These are phyloP conservation scores for Tuber microsphaerosporum DNA, from an alignment of 495 filamentous ascomycete species.

Conservation along the genomic window DNA sequence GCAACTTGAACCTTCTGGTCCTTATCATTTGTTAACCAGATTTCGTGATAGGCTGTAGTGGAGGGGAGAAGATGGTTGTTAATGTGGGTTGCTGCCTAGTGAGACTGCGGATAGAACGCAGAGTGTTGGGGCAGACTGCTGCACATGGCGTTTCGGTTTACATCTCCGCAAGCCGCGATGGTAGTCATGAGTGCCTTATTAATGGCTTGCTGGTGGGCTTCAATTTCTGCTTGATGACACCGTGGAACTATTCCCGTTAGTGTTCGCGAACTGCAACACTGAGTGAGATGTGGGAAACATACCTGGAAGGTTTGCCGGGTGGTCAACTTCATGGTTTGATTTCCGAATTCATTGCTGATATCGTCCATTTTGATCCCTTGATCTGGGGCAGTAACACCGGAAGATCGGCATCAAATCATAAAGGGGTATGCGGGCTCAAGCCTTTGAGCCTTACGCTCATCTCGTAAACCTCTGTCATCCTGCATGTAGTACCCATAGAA, in stretches of 20 bases:
- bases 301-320: constrained; percentile 93
- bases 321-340: constrained; percentile 98
- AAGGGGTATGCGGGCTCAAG: constrained; percentile 95
- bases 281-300: constrained; percentile 1
- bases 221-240: constrained; percentile 90
- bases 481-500: constrained; percentile 99
- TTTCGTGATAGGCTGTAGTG: constrained; percentile 97
- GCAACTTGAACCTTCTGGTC: constrained; percentile 86
- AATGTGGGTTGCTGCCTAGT: constrained; percentile 68
- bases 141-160: constrained; percentile 99
- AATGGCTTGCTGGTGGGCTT: constrained; percentile 87
- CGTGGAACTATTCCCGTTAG: constrained; percentile 60
- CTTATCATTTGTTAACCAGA: constrained; percentile 86
- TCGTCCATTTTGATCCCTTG: constrained; percentile 99
- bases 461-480: constrained; percentile 90
- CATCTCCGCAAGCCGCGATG: constrained; percentile 93
- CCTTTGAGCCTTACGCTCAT: constrained; percentile 94
- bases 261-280: neutral
- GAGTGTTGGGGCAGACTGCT: constrained; percentile 80
- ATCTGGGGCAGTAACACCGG: constrained; percentile 78
- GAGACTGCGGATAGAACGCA: constrained; percentile 72
- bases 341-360: constrained; percentile 77
- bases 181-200: constrained; percentile 94
- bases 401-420: constrained; percentile 95
- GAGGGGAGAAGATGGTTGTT: constrained; percentile 84